Evolutionary conservation across 2,329 filamentous ascomycete genomes (phyloP).

Genomic region (Lecanicillium sp.): DNA sequence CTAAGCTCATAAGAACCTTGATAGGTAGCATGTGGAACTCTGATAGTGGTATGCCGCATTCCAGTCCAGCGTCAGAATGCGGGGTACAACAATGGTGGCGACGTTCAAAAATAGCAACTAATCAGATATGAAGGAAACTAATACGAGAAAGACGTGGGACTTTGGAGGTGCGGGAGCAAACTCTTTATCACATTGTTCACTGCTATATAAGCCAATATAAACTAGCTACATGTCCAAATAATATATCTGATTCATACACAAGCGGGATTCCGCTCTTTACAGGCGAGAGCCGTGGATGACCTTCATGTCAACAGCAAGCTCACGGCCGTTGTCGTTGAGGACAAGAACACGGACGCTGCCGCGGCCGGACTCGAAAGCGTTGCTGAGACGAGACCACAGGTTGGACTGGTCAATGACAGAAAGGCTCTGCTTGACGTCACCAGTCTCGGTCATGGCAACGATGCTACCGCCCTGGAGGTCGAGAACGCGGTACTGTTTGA

Average conservation of each 20-base stretch:
- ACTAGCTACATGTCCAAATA: slow-evolving; percentile 12
- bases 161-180: too few relatives aligned
- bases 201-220: slow-evolving; percentile 12
- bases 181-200: not conserved
- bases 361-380: slow-evolving; percentile 84
- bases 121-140: too few relatives aligned
- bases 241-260: slow-evolving; percentile 12
- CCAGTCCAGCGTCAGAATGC: too few relatives aligned
- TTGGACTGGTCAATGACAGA: slow-evolving; percentile 92
- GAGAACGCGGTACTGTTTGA: slow-evolving; percentile 99
- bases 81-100: too few relatives aligned
- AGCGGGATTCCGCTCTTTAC: slow-evolving; percentile 33
- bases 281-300: slow-evolving; percentile 77
- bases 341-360: slow-evolving; percentile 93
- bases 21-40: too few relatives aligned
- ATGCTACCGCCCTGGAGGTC: slow-evolving; percentile 84
- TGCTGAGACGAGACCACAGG: slow-evolving; percentile 73
- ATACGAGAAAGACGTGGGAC: not conserved
- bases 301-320: slow-evolving; percentile 99
- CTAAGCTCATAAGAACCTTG: too few relatives aligned
- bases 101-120: too few relatives aligned
- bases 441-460: slow-evolving; percentile 97
- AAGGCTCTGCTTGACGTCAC: slow-evolving; percentile 95
- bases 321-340: slow-evolving; percentile 85
- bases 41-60: too few relatives aligned